Percentiles rank a stretch among this genome's conserved stretches.
These are phyloP conservation scores for Ceratocystis ficicola DNA, from an alignment of 2,329 filamentous ascomycete species.

Conservation along the genomic window DNA sequence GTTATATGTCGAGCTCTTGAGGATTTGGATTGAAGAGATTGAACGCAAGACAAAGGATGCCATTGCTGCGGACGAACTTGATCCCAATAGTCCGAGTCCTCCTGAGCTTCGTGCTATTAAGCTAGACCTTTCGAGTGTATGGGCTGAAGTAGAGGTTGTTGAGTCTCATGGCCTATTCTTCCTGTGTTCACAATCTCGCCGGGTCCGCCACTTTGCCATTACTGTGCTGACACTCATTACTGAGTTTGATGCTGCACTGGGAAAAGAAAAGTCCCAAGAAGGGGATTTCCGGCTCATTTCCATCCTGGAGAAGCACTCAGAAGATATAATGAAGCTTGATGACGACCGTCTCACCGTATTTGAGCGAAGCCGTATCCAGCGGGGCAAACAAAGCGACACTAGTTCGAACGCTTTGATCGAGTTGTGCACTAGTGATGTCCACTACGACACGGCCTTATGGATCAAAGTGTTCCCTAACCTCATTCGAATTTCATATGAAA, in stretches of 20 bases:
- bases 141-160: constrained; percentile 90
- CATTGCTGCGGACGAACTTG: constrained; percentile 44
- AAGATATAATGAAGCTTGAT: constrained; percentile 80
- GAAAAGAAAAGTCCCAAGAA: constrained; percentile 40
- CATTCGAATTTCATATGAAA: constrained; percentile 78
- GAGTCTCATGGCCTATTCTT: constrained; percentile 97
- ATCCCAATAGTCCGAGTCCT: constrained; percentile 28
- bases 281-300: constrained; percentile 67
- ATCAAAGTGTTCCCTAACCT: constrained; percentile 97
- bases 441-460: constrained; percentile 91
- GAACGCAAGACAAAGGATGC: constrained; percentile 70
- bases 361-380: constrained; percentile 81
- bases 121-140: constrained; percentile 74
- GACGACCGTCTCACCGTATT: constrained; percentile 84
- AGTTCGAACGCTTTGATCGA: constrained; percentile 80
- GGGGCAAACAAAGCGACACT: constrained; percentile 74
- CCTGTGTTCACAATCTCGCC: constrained; percentile 83
- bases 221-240: constrained; percentile 84
- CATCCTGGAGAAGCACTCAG: constrained; percentile 80
- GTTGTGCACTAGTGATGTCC: constrained; percentile 86
- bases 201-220: constrained; percentile 80
- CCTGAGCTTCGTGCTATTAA: constrained; percentile 60
- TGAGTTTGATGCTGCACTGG: constrained; percentile 82
- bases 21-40: constrained; percentile 97
- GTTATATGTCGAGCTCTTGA: constrained; percentile 82